Conservation (phyloP, 352 stramenopile species). For the Phytophthora sp. region DNA sequence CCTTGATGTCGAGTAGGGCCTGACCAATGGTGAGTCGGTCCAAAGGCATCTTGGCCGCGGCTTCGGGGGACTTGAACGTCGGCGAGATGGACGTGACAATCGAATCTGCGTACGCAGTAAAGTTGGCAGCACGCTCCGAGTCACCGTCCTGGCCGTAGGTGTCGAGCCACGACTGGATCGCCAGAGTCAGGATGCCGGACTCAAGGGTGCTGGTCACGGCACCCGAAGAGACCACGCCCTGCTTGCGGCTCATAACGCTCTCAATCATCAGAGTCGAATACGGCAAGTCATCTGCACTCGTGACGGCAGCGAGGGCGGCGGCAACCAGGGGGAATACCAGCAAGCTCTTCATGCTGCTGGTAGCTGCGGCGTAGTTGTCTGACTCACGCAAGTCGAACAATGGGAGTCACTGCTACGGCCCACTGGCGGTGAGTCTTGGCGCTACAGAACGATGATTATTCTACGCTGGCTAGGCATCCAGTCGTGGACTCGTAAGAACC, state of each 20-base stretch:
- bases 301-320: constrained; percentile 3
- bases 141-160: constrained; percentile 13
- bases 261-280: constrained; percentile 39
- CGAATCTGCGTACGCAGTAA: constrained; percentile 25
- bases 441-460: constrained; percentile 7
- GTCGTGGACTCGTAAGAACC: constrained; percentile 26
- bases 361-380: neutral
- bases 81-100: constrained; percentile 28
- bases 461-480: neutral
- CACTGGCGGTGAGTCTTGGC: neutral
- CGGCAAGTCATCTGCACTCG: constrained; percentile 10
- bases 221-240: constrained; percentile 34
- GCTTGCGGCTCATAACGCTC: constrained; percentile 34
- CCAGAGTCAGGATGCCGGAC: constrained; percentile 28
- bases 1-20: constrained; percentile 27
- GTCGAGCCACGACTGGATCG: constrained; percentile 34
- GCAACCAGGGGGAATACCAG: constrained; percentile 13
- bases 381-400: neutral
- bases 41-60: constrained; percentile 28
- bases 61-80: constrained; percentile 15
- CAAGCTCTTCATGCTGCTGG: constrained; percentile 19
- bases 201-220: constrained; percentile 34
- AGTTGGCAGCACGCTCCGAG: constrained; percentile 22
- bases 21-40: constrained; percentile 33
- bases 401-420: neutral